Conservation (phyloP, 257 asterid species). For the Solanum boliviense region DNA sequence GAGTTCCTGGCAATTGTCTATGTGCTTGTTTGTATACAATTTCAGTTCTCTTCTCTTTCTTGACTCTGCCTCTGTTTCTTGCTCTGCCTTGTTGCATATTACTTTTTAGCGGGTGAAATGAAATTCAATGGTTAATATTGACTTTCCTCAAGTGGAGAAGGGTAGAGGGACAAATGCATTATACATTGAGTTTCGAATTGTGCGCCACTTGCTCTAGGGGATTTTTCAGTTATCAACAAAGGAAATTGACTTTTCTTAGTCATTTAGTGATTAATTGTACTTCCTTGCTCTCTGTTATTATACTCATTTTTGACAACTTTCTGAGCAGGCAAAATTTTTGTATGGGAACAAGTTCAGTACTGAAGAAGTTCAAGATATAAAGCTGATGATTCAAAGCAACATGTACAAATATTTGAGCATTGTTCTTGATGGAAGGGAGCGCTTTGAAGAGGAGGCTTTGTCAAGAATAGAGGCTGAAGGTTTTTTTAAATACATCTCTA, state of each 20-base stretch:
- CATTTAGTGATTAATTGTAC: not conserved
- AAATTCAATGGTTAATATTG: not conserved
- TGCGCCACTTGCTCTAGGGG: not conserved
- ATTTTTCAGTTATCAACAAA: not conserved
- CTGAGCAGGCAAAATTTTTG: constrained; percentile 67
- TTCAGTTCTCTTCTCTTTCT: not conserved
- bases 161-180: not conserved
- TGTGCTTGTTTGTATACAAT: not conserved
- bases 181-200: not conserved
- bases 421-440: constrained; percentile 88
- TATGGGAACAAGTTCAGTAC: constrained; percentile 69
- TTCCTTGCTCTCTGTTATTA: not conserved
- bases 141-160: not conserved
- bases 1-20: not conserved
- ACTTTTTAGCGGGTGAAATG: not conserved
- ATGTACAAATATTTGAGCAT: constrained; percentile 82
- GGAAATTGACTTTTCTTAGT: not conserved
- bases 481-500: constrained; percentile 22
- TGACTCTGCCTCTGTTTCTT: not conserved
- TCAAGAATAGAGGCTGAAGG: constrained; percentile 16
- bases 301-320: not conserved
- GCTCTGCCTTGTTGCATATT: not conserved
- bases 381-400: constrained; percentile 92
- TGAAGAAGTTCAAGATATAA: constrained; percentile 78
- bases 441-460: constrained; percentile 77